These are phyloP conservation scores for Wickerhamomyces sp. DNA, from an alignment of 1,139 yeast genomes.

Conservation along the genomic window DNA sequence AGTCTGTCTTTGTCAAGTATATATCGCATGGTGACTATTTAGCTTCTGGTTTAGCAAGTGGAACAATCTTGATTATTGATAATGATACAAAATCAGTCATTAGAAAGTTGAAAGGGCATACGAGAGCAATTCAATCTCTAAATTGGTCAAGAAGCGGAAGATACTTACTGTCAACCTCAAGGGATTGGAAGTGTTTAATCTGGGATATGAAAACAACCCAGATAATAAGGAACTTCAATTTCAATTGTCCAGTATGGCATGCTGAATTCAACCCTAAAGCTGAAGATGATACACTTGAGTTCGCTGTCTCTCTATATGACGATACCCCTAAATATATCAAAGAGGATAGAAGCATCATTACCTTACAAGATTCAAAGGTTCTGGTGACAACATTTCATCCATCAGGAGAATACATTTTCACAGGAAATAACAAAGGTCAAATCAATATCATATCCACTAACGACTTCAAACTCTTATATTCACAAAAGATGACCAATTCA, in stretches of 20 bases:
- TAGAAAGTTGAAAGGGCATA: slow-evolving; percentile 54
- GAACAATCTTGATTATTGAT: slow-evolving; percentile 75
- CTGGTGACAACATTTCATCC: slow-evolving; percentile 29
- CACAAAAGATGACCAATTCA: slow-evolving; percentile 56
- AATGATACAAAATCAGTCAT: slow-evolving; percentile 54
- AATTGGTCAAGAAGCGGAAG: slow-evolving; percentile 77
- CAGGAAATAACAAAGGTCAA: slow-evolving; percentile 83
- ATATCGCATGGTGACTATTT: slow-evolving; percentile 79
- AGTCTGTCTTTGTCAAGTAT: slow-evolving; percentile 69
- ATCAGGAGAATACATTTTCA: slow-evolving; percentile 35
- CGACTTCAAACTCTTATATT: slow-evolving; percentile 36
- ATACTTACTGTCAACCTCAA: slow-evolving; percentile 65
- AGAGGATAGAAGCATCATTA: slow-evolving; percentile 23
- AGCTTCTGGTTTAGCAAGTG: slow-evolving; percentile 82
- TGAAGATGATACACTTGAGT: slow-evolving; percentile 44
- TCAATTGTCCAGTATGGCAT: slow-evolving; percentile 72
- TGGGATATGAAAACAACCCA: slow-evolving; percentile 65
- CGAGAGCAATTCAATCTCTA: slow-evolving; percentile 69
- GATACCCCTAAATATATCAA: slow-evolving; percentile 34
- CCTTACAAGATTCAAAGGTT: slow-evolving; percentile 25
- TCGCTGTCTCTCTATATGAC: slow-evolving; percentile 46
- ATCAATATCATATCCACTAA: slow-evolving; percentile 40
- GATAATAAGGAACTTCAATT: slow-evolving; percentile 41
- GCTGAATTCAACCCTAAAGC: slow-evolving; percentile 54
- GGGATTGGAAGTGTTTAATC: slow-evolving; percentile 78